These are phyloP conservation scores for sorghum (Sorghum bicolor) DNA, from an alignment of 176 grass and related monocot genomes.

Conservation along the genomic window DNA sequence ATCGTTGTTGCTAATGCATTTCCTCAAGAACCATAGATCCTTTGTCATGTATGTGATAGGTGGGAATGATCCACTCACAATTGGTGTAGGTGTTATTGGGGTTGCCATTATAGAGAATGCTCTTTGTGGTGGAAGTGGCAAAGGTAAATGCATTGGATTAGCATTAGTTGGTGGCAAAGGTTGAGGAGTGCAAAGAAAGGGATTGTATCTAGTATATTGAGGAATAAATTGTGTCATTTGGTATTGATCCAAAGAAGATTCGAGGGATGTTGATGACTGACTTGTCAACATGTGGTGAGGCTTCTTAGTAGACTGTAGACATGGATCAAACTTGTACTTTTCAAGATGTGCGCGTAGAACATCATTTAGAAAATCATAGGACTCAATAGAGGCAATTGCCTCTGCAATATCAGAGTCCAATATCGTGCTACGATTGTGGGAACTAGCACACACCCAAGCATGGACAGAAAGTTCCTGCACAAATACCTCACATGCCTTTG, in stretches of 20 bases:
- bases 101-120: not conserved
- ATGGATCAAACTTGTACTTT: not conserved
- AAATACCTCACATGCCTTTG: constrained; percentile 27
- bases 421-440: not conserved
- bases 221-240: not conserved
- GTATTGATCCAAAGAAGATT: not conserved
- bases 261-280: not conserved
- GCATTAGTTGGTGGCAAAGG: not conserved
- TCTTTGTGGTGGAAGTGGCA: not conserved
- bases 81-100: not conserved
- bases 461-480: constrained; percentile 5
- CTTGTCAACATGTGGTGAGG: not conserved
- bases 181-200: not conserved
- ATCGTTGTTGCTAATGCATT: not conserved
- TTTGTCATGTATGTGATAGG: not conserved
- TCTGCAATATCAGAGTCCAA: not conserved
- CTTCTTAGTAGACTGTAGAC: not conserved
- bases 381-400: not conserved
- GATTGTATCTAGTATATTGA: not conserved
- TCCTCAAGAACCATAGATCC: not conserved
- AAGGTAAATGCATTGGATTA: not conserved
- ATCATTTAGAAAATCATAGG: constrained; percentile 5
- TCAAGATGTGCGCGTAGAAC: not conserved
- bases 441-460: not conserved
- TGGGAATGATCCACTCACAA: not conserved